Percentiles rank a stretch among this genome's conserved stretches.
Evolutionary conservation across 192 early-diverging fungal species (phyloP).

Genomic region (Chytriomyces hyalinus): DNA sequence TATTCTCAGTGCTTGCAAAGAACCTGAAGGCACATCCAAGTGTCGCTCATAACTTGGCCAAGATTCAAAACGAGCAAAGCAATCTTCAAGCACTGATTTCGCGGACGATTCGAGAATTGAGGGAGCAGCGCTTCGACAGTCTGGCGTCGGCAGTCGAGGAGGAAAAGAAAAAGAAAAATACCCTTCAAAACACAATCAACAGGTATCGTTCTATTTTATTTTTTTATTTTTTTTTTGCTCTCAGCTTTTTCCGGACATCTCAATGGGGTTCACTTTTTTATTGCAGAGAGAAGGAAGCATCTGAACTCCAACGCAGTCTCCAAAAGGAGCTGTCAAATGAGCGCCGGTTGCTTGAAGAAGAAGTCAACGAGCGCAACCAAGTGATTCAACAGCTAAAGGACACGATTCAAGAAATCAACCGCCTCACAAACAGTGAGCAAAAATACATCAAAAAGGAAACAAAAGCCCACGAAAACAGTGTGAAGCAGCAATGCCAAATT

Average conservation of each 20-base stretch:
- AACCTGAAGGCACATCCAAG: conserved; percentile 48
- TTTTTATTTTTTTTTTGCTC: not conserved
- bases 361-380: conserved; percentile 60
- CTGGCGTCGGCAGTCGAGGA: conserved; percentile 60
- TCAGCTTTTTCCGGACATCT: conserved; percentile 12
- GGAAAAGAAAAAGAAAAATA: conserved; percentile 62
- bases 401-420: conserved; percentile 70
- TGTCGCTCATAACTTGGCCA: conserved; percentile 56
- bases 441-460: conserved; percentile 71
- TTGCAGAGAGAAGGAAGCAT: conserved; percentile 57
- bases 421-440: conserved; percentile 63
- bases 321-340: conserved; percentile 60
- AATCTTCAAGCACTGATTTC: conserved; percentile 52
- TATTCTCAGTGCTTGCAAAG: conserved; percentile 31
- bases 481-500: conserved; percentile 49
- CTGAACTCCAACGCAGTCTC: conserved; percentile 55
- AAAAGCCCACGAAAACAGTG: conserved; percentile 64
- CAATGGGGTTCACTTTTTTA: not conserved
- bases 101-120: conserved; percentile 54
- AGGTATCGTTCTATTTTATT: no score
- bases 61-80: conserved; percentile 61
- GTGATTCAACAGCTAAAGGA: conserved; percentile 71
- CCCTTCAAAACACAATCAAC: conserved; percentile 63
- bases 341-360: conserved; percentile 59
- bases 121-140: conserved; percentile 54